phyloP scores from a whole-genome alignment of 306 rosid genomes.

The Cucurbita argyrosperma region DNA sequence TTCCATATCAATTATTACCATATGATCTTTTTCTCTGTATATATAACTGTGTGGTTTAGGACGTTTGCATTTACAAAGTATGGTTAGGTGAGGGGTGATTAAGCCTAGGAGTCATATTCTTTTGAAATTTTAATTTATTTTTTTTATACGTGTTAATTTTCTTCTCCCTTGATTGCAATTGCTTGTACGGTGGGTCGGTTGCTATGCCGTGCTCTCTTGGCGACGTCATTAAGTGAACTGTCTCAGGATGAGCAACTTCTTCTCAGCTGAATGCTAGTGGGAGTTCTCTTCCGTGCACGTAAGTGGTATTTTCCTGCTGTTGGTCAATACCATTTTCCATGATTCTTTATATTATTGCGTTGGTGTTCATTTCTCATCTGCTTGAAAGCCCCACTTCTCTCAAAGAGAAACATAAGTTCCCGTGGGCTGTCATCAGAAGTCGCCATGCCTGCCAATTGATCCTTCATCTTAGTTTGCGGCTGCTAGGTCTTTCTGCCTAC shows the following conservation, averaged over 20 bases:
- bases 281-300: neutral
- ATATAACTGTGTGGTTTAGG: neutral
- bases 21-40: neutral
- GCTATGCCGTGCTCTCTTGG: neutral
- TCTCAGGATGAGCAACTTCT: constrained; percentile 1
- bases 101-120: neutral
- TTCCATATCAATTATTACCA: neutral
- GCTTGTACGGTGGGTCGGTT: neutral
- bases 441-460: neutral
- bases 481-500: neutral
- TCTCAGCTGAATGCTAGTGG: neutral
- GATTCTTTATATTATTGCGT: neutral
- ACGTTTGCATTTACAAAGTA: neutral
- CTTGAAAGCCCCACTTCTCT: neutral
- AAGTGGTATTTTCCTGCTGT: too few relatives aligned
- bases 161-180: neutral
- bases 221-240: neutral
- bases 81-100: neutral
- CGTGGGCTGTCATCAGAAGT: neutral
- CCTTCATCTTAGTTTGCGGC: neutral
- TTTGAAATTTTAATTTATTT: neutral
- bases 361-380: neutral
- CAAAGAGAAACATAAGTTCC: neutral
- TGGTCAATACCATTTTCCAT: neutral
- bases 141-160: neutral